phyloP scores from a whole-genome alignment of 1,284 basidiomycete genomes.

The Ganoderma meredithae region DNA sequence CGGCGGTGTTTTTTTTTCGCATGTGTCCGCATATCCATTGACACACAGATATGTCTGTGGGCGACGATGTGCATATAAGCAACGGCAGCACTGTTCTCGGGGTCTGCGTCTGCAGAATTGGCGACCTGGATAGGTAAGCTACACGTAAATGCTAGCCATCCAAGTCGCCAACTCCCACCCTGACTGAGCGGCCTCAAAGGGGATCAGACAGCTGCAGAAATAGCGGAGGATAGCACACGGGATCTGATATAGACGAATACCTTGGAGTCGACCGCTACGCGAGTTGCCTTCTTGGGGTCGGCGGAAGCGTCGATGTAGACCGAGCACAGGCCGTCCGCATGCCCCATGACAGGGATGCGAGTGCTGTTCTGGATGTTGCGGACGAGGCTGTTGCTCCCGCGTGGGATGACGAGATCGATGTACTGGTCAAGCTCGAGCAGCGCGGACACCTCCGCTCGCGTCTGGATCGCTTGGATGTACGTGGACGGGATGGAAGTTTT shows the following conservation, averaged over 20 bases:
- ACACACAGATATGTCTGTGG: not conserved
- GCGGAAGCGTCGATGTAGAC: constrained; percentile 91
- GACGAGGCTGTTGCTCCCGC: constrained; percentile 94
- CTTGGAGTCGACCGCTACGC: constrained; percentile 92
- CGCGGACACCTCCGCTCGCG: constrained; percentile 90
- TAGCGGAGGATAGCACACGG: not conserved
- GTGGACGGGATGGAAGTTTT: constrained; percentile 77
- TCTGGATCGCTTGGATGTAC: constrained; percentile 93
- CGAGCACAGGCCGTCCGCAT: constrained; percentile 94
- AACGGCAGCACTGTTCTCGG: too few relatives aligned
- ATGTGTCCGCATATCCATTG: not conserved
- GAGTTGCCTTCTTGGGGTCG: constrained; percentile 77
- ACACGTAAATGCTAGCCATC: too few relatives aligned
- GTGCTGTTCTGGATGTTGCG: constrained; percentile 89
- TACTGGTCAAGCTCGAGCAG: constrained; percentile 89
- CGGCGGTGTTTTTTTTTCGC: not conserved
- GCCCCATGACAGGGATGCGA: constrained; percentile 97
- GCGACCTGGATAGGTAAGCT: too few relatives aligned
- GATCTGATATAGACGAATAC: constrained; percentile 49
- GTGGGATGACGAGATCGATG: constrained; percentile 97
- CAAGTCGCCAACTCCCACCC: too few relatives aligned
- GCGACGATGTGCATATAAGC: too few relatives aligned
- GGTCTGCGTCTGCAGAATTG: too few relatives aligned
- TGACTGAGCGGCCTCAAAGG: not conserved
- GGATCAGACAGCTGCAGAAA: not conserved